Percentiles rank a stretch among this genome's conserved stretches.
phyloP scores from a whole-genome alignment of 2,329 filamentous ascomycete species.

The Westerdykella ornata region DNA sequence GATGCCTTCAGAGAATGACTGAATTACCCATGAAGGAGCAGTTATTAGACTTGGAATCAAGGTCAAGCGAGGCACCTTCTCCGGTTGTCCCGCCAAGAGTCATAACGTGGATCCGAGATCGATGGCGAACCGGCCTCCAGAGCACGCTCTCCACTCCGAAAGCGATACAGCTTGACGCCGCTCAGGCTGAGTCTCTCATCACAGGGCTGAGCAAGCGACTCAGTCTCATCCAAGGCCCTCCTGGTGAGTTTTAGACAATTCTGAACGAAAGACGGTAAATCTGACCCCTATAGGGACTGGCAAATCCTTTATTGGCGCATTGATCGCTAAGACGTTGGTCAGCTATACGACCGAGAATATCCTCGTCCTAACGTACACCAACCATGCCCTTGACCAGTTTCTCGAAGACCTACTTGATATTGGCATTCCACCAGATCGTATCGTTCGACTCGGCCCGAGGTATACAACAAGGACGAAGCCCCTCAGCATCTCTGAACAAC shows the following conservation, averaged over 20 bases:
- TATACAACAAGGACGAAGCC: conserved; percentile 44
- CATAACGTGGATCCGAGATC: conserved; percentile 17
- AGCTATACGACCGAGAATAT: conserved; percentile 47
- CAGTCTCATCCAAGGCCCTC: conserved; percentile 64
- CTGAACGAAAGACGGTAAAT: no score
- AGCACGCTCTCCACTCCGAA: conserved; percentile 12
- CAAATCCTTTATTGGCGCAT: conserved; percentile 66
- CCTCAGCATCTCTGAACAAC: conserved; percentile 45
- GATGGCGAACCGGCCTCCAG: conserved; percentile 15
- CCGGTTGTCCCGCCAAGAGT: conserved; percentile 19
- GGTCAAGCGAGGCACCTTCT: conserved; percentile 15
- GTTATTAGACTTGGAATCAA: conserved; percentile 38
- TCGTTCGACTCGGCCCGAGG: conserved; percentile 61
- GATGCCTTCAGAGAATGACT: conserved; percentile 50
- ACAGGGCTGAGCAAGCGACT: conserved; percentile 49
- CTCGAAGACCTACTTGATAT: conserved; percentile 57
- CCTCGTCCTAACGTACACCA: conserved; percentile 63
- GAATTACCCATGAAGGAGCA: conserved; percentile 52
- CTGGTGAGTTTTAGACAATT: no score
- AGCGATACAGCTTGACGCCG: conserved; percentile 41
- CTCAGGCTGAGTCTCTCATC: conserved; percentile 54
- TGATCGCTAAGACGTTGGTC: conserved; percentile 53
- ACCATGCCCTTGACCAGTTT: conserved; percentile 44
- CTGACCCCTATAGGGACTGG: no score
- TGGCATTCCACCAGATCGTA: conserved; percentile 45